Conservation (phyloP, 257 asterid species). For the Solanum ossicruentum region DNA sequence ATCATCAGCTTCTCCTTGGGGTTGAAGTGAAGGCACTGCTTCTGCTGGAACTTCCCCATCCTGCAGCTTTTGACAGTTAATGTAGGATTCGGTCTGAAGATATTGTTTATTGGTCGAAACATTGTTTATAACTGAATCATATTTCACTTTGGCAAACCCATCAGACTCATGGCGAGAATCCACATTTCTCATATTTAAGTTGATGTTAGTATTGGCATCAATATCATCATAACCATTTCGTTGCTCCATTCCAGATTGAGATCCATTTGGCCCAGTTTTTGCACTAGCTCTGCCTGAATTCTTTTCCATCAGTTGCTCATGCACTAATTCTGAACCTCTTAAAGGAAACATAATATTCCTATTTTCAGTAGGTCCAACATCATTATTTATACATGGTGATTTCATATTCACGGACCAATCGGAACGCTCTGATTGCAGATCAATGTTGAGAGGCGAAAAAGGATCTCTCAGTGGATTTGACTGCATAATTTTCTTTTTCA, state of each 20-base stretch:
- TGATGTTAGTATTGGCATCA: neutral
- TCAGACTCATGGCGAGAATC: neutral
- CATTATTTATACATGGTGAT: conserved; percentile 8
- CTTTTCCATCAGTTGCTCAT: neutral
- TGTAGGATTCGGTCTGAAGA: neutral
- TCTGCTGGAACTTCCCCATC: neutral
- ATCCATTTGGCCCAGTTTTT: neutral
- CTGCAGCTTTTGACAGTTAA: conserved; percentile 10
- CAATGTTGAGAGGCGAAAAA: conserved; percentile 41
- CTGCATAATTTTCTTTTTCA: conserved; percentile 32
- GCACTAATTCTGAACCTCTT: neutral
- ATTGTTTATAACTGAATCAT: neutral
- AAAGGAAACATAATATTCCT: neutral
- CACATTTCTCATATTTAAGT: neutral
- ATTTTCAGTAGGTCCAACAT: conserved; percentile 11
- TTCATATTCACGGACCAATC: conserved; percentile 20
- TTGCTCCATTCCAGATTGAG: neutral
- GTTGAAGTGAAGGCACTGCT: conserved; percentile 4
- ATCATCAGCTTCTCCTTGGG: neutral
- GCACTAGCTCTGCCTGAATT: neutral
- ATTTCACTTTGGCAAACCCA: neutral
- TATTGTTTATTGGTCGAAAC: neutral
- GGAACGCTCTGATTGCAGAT: conserved; percentile 20
- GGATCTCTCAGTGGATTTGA: conserved; percentile 47
- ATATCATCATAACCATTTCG: neutral